Base-by-base conservation (phyloP, 345 rosid genomes). In the Syzygium jambos region DNA sequence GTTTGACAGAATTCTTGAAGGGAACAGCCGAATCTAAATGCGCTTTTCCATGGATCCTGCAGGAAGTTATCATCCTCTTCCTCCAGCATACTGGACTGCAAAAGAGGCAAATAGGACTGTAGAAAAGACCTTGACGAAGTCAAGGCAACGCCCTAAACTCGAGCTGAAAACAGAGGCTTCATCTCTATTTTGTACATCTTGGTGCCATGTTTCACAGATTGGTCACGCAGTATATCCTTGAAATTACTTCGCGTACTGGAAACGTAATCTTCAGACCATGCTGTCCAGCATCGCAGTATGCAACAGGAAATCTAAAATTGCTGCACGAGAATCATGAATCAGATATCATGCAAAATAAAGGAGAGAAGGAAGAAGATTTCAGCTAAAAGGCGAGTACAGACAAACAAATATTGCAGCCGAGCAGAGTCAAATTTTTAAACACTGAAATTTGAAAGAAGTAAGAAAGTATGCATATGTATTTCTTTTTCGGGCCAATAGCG, bases 201-300 rank as follows among this genome's bases (percentile, higher is more conserved):
- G 41, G 93, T 86, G 85, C 91, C 84, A 85, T 94, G 94, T 85
- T 89, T 88, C 84, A 92, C 51, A 46, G 93, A 86, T 84, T 95
- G 90, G 80, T 87, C 88, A 88, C 91, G 93, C 91, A 93, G 90
- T 25, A 90, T 88, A 80, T 90, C 85, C 73, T 87, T 91, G 41
- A 96, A 89, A 51, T 84, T 89, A 89, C 46, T 43, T 43, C 46
- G 46, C 46, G 46, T 43, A 88, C 88, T 88, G 23, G 95, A 87
- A 89, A 94, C 85, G 88, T 92, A 92, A 85, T 94, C 95, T 82
- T 94, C 95, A 52, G 94, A 88, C 57, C 94, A 86, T 85, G 88
- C 94, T 78, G 95, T 95, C 95, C 97, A 34, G 95, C 97, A 92
- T 98, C 99, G 89, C 99, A 95, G 89, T 95, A 91, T 15, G 98